Percentiles rank a stretch among this genome's conserved stretches.
Conservation (phyloP, 2,329 filamentous ascomycete genomes). For the Aspergillus sp. region DNA sequence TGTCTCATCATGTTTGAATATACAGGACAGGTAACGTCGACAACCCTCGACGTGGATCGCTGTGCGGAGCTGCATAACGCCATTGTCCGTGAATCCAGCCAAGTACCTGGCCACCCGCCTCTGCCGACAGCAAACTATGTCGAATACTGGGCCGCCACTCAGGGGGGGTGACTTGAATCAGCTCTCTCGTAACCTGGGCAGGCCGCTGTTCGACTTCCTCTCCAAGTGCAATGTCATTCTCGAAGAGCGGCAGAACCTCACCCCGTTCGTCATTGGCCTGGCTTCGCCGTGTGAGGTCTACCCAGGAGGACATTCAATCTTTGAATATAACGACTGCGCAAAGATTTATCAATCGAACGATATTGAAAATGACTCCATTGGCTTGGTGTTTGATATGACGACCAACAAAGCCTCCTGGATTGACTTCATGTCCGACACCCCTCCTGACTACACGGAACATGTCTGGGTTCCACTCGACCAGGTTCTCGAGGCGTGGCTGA, state of each 20-base stretch:
- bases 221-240: background rate
- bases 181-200: background rate
- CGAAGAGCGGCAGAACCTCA: background rate
- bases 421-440: background rate
- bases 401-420: constrained; percentile 5
- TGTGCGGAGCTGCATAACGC: constrained; percentile 1
- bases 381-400: constrained; percentile 1
- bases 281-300: background rate
- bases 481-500: constrained; percentile 1
- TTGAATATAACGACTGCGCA: background rate
- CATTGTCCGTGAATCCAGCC: constrained; percentile 1
- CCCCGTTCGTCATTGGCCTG: background rate
- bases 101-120: background rate
- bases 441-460: constrained; percentile 1
- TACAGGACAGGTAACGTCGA: constrained; percentile 1
- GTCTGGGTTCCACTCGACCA: constrained; percentile 2
- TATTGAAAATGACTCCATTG: background rate
- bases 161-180: background rate
- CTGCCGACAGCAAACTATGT: background rate
- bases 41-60: background rate
- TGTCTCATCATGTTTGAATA: background rate
- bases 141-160: background rate
- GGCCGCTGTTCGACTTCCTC: background rate
- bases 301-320: background rate
- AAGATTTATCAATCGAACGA: background rate